Percentiles rank a stretch among this genome's conserved stretches.
Evolutionary conservation across 2,329 filamentous ascomycete genomes (phyloP).

Genomic region (Blumeriella jaapii): DNA sequence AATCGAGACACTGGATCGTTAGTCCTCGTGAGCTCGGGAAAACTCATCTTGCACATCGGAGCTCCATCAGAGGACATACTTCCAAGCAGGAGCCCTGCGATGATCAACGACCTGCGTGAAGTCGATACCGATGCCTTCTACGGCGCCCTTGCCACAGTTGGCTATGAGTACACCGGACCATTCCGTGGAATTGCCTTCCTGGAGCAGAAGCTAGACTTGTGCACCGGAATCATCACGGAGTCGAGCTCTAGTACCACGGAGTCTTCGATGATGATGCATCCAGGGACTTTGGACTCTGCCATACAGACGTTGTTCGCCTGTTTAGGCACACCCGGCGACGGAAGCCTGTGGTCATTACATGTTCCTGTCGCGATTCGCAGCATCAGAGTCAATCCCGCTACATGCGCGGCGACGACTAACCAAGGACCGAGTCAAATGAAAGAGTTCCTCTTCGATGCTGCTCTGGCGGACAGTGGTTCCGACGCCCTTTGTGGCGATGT

Average conservation of each 20-base stretch:
- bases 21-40: slow-evolving; percentile 4
- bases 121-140: slow-evolving; percentile 5
- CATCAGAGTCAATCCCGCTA: slow-evolving; percentile 15
- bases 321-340: slow-evolving; percentile 13
- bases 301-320: slow-evolving; percentile 38
- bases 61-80: background rate
- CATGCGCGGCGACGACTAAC: slow-evolving; percentile 1
- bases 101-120: slow-evolving; percentile 7
- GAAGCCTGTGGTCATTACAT: slow-evolving; percentile 14
- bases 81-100: background rate
- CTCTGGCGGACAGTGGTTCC: background rate
- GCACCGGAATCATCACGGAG: slow-evolving; percentile 4
- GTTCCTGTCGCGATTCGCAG: slow-evolving; percentile 15
- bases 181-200: slow-evolving; percentile 4
- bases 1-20: slow-evolving; percentile 6
- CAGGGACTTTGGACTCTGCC: slow-evolving; percentile 44
- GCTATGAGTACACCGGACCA: slow-evolving; percentile 5
- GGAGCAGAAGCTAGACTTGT: slow-evolving; percentile 3
- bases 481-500: slow-evolving; percentile 5
- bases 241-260: background rate
- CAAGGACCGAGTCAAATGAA: background rate
- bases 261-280: slow-evolving; percentile 33
- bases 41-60: slow-evolving; percentile 1
- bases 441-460: slow-evolving; percentile 4
- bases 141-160: background rate